Evolutionary conservation across 805 yeast species (phyloP).

Genomic region (Monosporozyma unispora): DNA sequence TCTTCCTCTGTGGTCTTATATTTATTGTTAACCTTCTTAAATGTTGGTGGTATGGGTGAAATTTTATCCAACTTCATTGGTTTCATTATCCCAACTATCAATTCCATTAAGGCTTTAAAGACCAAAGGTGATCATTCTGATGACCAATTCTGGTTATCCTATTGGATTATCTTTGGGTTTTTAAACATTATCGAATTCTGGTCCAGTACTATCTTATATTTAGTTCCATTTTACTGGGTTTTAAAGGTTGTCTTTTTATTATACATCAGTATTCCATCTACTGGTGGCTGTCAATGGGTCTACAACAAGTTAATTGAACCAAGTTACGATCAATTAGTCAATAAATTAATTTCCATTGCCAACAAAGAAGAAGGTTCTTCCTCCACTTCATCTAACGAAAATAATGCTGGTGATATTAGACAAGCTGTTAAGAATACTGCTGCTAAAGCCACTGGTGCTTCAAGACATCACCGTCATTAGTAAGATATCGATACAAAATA

Average conservation of each 20-base stretch:
- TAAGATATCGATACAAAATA: neutral
- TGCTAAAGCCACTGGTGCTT: constrained; percentile 12
- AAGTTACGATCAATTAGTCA: constrained; percentile 30
- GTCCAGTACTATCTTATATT: constrained; percentile 85
- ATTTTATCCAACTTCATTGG: constrained; percentile 88
- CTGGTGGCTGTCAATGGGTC: constrained; percentile 75
- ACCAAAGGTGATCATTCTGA: constrained; percentile 52
- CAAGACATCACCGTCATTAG: constrained; percentile 5
- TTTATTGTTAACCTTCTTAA: constrained; percentile 71
- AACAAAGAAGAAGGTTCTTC: neutral
- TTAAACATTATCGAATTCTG: constrained; percentile 91
- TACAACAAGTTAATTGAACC: constrained; percentile 65
- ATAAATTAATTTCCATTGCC: neutral
- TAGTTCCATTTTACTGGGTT: constrained; percentile 95
- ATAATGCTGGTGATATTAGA: neutral
- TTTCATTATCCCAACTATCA: constrained; percentile 82
- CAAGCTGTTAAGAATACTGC: constrained; percentile 26
- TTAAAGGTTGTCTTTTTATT: constrained; percentile 82
- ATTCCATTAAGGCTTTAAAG: constrained; percentile 75
- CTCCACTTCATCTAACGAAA: neutral
- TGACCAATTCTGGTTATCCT: constrained; percentile 83
- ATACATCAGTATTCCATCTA: constrained; percentile 80
- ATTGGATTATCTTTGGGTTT: constrained; percentile 97
- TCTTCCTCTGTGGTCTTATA: constrained; percentile 57
- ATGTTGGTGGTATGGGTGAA: constrained; percentile 93